phyloP scores from a whole-genome alignment of 371 early-diverging fungal species.

The Circinella umbellata region DNA sequence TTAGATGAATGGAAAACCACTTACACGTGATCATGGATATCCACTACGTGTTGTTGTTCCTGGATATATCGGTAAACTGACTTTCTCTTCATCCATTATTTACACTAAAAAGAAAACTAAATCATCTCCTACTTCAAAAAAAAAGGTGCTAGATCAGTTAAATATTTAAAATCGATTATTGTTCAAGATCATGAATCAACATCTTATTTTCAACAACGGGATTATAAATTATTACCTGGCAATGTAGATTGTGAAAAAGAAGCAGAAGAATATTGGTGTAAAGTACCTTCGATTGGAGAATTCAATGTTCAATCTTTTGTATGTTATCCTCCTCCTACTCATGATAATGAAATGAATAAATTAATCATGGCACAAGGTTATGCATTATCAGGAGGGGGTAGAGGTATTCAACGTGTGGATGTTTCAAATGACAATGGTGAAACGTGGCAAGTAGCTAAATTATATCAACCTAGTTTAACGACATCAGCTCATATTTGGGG shows the following conservation, averaged over 20 bases:
- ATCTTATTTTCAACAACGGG: constrained; percentile 79
- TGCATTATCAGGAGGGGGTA: constrained; percentile 57
- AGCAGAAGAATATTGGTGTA: constrained; percentile 55
- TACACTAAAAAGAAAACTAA: no score
- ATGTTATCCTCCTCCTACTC: constrained; percentile 54
- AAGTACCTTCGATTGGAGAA: constrained; percentile 73
- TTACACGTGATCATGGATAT: constrained; percentile 82
- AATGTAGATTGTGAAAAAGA: constrained; percentile 42
- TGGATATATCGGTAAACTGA: constrained; percentile 78
- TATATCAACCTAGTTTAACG: constrained; percentile 40
- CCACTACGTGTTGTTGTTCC: constrained; percentile 88
- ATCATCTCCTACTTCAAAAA: no score
- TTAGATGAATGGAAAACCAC: constrained; percentile 80
- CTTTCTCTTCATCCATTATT: no score
- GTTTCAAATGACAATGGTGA: constrained; percentile 84
- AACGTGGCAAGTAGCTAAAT: constrained; percentile 72
- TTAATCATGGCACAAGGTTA: constrained; percentile 31
- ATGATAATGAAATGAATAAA: constrained; percentile 16
- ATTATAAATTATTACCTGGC: constrained; percentile 86
- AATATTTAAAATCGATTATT: constrained; percentile 74
- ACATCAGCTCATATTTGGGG: constrained; percentile 59
- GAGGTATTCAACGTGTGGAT: constrained; percentile 77
- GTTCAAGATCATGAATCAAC: constrained; percentile 69
- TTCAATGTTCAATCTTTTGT: constrained; percentile 76
- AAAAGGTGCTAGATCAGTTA: constrained; percentile 88